Evolutionary conservation across 2,329 filamentous ascomycete species (phyloP).

Genomic region (Niveomyces coronatus): DNA sequence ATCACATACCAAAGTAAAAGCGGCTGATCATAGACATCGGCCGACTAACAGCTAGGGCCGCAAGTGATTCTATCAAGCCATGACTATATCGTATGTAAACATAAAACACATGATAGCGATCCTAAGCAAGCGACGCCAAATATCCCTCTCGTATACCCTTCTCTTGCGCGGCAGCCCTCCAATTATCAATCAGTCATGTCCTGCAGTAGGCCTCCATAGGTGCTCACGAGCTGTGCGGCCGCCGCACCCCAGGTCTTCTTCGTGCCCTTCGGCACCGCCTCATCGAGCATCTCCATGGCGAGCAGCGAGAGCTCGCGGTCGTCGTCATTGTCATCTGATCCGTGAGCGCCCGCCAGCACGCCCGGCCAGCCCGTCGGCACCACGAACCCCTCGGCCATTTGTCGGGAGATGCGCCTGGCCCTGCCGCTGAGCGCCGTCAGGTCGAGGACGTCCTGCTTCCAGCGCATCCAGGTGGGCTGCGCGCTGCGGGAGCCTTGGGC

Average conservation of each 20-base stretch:
- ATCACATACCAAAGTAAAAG: no score
- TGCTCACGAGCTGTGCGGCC: constrained; percentile 19
- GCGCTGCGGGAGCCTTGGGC: constrained; percentile 13
- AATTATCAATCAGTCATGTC: constrained; percentile 13
- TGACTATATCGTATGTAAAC: no score
- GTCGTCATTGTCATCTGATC: neutral
- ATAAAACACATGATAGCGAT: no score
- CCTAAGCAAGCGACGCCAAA: no score
- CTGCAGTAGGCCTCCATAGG: constrained; percentile 16
- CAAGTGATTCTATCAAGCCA: no score
- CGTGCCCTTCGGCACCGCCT: constrained; percentile 13
- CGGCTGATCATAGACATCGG: no score
- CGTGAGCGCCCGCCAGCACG: neutral
- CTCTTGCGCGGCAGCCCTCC: no score
- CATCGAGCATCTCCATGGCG: constrained; percentile 23
- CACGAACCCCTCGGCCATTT: constrained; percentile 17
- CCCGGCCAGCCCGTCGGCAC: constrained; percentile 14
- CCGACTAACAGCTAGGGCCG: no score
- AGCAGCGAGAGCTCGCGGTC: constrained; percentile 21
- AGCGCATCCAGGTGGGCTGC: constrained; percentile 20
- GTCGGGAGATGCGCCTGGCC: constrained; percentile 16
- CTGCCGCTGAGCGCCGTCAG: constrained; percentile 20
- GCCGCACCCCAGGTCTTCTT: constrained; percentile 23
- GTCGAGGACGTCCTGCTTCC: constrained; percentile 23
- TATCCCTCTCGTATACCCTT: no score